A percentile compares a stretch with the other conserved stretches of the same genome.
These are phyloP conservation scores for Coffea humblotiana DNA, from an alignment of 305 asterid genomes.

Conservation along the genomic window DNA sequence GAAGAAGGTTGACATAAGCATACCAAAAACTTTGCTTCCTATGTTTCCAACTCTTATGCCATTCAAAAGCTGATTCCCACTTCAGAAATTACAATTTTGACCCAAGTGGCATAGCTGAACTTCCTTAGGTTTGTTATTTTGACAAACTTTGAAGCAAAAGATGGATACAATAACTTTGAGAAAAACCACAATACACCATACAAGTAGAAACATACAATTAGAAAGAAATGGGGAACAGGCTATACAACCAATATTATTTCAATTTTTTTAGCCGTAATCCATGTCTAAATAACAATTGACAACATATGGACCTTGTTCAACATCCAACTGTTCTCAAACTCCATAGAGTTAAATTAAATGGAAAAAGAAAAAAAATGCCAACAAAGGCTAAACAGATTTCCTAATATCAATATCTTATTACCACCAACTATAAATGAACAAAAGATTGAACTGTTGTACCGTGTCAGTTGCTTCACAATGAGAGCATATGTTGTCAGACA, in stretches of 20 bases:
- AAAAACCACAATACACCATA: too few relatives aligned
- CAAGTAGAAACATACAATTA: background rate
- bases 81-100: too few relatives aligned
- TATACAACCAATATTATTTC: background rate
- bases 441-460: constrained; percentile 32
- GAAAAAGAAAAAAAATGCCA: background rate
- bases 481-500: constrained; percentile 69
- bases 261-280: background rate
- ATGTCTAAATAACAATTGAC: background rate
- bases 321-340: background rate
- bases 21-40: too few relatives aligned
- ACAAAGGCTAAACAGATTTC: background rate
- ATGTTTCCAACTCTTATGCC: too few relatives aligned
- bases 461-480: constrained; percentile 62
- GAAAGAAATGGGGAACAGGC: background rate
- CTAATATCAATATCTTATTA: background rate
- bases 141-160: too few relatives aligned
- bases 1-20: constrained; percentile 1
- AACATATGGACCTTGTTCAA: background rate
- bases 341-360: background rate
- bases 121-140: too few relatives aligned
- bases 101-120: too few relatives aligned
- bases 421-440: background rate
- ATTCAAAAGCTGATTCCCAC: too few relatives aligned
- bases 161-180: too few relatives aligned